Percentiles rank a stretch among this genome's conserved stretches.
Evolutionary conservation across 768 basidiomycete genomes (phyloP).

Genomic region (Pholiota conissans): DNA sequence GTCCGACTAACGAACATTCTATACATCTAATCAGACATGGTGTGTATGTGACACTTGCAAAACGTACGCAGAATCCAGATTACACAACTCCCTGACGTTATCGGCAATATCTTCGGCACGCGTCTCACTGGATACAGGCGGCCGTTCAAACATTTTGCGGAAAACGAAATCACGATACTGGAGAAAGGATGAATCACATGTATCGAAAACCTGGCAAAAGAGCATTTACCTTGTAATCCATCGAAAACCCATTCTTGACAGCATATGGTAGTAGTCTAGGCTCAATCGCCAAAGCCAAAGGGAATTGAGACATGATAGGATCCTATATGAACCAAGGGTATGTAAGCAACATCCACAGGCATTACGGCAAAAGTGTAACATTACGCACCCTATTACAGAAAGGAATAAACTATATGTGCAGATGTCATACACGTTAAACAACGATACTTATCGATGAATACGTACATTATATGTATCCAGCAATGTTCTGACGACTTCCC

Average conservation of each 20-base stretch:
- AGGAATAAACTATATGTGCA: constrained; percentile 63
- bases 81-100: constrained; percentile 72
- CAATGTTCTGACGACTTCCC: constrained; percentile 65
- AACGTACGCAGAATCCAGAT: constrained; percentile 65
- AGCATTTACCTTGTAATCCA: constrained; percentile 69
- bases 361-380: constrained; percentile 12
- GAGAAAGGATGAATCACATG: neutral
- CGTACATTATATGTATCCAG: constrained; percentile 70
- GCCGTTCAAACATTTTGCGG: constrained; percentile 80
- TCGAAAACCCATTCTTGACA: constrained; percentile 69
- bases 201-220: neutral
- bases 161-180: constrained; percentile 87
- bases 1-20: constrained; percentile 85
- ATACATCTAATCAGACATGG: constrained; percentile 10
- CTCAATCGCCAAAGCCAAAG: constrained; percentile 75
- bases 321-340: constrained; percentile 43
- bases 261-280: constrained; percentile 74
- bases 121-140: constrained; percentile 45
- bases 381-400: constrained; percentile 63
- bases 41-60: constrained; percentile 6
- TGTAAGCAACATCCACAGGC: neutral
- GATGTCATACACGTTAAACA: constrained; percentile 16
- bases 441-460: constrained; percentile 14
- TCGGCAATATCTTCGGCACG: constrained; percentile 62
- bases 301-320: constrained; percentile 76